Evolutionary conservation across 176 grass and related monocot genomes (phyloP).

Genomic region (Phyllostachys edulis): DNA sequence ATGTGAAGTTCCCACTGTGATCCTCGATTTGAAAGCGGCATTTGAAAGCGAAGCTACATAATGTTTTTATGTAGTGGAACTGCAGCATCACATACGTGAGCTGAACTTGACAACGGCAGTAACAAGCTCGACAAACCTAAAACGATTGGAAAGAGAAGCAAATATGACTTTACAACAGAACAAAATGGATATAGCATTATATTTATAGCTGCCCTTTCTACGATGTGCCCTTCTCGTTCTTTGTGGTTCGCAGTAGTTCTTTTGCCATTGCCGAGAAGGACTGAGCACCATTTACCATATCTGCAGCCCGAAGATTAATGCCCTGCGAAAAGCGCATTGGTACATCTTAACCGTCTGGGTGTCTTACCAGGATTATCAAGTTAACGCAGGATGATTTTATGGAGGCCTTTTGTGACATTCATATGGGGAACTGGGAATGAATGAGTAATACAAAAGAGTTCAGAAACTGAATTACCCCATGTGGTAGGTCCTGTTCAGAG

Average conservation of each 20-base stretch:
- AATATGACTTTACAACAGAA: slow-evolving; percentile 28
- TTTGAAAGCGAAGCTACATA: not conserved
- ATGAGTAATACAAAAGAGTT: not conserved
- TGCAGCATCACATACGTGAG: not conserved
- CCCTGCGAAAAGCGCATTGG: slow-evolving; percentile 46
- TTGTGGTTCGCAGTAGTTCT: slow-evolving; percentile 52
- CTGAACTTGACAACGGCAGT: not conserved
- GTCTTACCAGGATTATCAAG: not conserved
- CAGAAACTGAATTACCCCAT: not conserved
- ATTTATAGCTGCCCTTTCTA: not conserved
- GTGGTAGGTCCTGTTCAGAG: not conserved
- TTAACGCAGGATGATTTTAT: not conserved
- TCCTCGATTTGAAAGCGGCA: not conserved
- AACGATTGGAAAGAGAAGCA: not conserved
- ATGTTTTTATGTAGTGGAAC: not conserved
- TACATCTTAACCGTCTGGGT: not conserved
- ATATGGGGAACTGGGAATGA: not conserved
- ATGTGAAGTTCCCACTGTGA: not conserved
- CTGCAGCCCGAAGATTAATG: slow-evolving; percentile 58
- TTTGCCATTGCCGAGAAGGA: slow-evolving; percentile 93
- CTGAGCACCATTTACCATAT: slow-evolving; percentile 77
- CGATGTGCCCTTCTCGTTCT: slow-evolving; percentile 54
- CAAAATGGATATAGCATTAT: not conserved
- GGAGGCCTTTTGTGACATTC: not conserved
- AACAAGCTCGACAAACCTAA: not conserved